Conservation (phyloP, 2,329 filamentous ascomycete genomes). For the Fusarium chaquense region DNA sequence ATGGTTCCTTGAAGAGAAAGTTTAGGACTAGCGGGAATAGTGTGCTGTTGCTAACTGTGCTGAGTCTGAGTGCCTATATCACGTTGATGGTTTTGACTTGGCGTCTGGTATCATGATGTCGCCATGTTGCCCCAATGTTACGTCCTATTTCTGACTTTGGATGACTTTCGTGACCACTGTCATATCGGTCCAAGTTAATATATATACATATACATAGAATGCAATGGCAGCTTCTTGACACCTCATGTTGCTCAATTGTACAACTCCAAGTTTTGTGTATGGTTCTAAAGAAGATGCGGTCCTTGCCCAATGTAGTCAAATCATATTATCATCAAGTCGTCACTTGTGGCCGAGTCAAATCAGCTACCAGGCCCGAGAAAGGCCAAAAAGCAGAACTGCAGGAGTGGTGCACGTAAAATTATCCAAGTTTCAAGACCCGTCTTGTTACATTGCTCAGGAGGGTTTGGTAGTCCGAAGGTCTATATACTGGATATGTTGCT, state of each 20-base stretch:
- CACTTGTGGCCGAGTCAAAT: not conserved
- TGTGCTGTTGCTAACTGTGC: slow-evolving; percentile 66
- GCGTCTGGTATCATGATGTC: slow-evolving; percentile 52
- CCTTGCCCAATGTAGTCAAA: not conserved
- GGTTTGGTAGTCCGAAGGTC: not conserved
- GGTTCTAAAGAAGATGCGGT: not conserved
- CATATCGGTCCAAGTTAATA: too few species aligned
- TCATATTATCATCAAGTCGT: not conserved
- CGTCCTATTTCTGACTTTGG: not conserved
- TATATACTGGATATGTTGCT: not conserved
- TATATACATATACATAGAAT: too few species aligned
- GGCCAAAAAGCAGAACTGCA: not conserved
- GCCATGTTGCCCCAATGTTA: not conserved
- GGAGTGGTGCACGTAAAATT: not conserved
- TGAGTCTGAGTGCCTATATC: slow-evolving; percentile 70
- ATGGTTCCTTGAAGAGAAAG: slow-evolving; percentile 58
- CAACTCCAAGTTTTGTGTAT: not conserved
- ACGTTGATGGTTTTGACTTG: slow-evolving; percentile 68
- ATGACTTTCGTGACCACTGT: not conserved
- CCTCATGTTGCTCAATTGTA: not conserved
- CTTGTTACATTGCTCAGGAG: not conserved
- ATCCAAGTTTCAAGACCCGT: not conserved
- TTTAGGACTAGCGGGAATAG: slow-evolving; percentile 75
- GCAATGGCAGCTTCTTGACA: not conserved
- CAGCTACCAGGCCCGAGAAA: not conserved